phyloP scores from a whole-genome alignment of 2,329 filamentous ascomycete genomes.

The Pseudogymnoascus sp. region DNA sequence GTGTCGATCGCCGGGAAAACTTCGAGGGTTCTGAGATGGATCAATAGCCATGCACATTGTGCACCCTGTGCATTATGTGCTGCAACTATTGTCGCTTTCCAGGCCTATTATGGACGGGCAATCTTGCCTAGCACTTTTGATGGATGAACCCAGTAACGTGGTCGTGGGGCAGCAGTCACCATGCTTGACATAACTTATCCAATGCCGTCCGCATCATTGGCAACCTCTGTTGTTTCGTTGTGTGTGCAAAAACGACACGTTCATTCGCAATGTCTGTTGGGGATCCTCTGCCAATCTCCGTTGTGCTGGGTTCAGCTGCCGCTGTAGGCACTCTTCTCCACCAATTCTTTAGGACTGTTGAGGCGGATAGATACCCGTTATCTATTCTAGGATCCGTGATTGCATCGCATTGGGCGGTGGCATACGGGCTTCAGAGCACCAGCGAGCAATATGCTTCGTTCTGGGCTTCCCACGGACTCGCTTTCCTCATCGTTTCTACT shows the following conservation, averaged over 20 bases:
- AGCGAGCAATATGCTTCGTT: background rate
- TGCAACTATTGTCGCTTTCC: background rate
- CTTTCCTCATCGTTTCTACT: background rate
- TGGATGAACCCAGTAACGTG: conserved; percentile 1
- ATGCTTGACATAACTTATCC: conserved; percentile 1
- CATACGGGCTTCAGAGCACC: background rate
- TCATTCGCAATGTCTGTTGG: background rate
- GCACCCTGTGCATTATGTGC: background rate
- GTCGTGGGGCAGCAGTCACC: background rate
- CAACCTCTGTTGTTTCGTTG: background rate
- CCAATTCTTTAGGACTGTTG: conserved; percentile 1
- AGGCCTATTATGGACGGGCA: background rate
- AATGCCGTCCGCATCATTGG: background rate
- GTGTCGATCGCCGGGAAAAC: background rate
- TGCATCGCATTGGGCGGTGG: background rate
- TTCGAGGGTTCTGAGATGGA: background rate
- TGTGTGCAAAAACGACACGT: background rate
- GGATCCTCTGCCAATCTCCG: background rate
- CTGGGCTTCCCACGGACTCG: conserved; percentile 2
- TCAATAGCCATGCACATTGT: background rate
- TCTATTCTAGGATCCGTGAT: conserved; percentile 1
- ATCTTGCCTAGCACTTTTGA: background rate
- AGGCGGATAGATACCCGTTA: conserved; percentile 3
- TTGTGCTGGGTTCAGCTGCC: conserved; percentile 6
- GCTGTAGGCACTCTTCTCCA: background rate